A percentile compares a stretch with the other conserved stretches of the same genome.
Conservation (phyloP, 139 green algal genomes). For the Chlamydomonas schloesseri region DNA sequence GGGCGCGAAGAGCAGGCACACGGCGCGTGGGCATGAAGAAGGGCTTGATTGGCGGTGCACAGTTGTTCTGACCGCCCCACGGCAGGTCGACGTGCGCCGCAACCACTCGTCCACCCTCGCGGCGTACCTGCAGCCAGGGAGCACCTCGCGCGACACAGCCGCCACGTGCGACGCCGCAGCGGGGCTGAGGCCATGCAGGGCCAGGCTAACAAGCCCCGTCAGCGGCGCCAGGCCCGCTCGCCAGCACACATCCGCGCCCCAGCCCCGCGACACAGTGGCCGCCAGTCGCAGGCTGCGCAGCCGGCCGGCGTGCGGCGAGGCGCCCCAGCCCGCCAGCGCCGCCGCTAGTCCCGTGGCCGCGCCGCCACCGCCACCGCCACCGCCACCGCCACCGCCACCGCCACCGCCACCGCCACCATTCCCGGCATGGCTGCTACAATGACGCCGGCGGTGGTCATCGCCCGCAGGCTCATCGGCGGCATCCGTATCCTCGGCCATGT, state of each 20-base stretch:
- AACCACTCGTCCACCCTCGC: no score
- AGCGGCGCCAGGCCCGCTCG: not conserved
- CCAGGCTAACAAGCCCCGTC: not conserved
- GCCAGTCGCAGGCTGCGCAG: not conserved
- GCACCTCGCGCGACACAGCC: not conserved
- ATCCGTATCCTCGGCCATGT: no score
- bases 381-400: not conserved
- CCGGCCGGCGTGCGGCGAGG: not conserved
- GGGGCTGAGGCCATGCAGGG: not conserved
- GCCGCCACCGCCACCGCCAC: no score
- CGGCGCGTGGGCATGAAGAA: no score
- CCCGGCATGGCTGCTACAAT: no score
- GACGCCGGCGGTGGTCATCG: no score
- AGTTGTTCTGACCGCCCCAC: no score
- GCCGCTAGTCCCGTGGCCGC: not conserved
- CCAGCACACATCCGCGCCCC: not conserved
- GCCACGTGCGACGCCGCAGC: not conserved
- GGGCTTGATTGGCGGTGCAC: not conserved
- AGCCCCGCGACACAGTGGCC: no score
- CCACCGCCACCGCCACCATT: no score
- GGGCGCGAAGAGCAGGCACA: not conserved
- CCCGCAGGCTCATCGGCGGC: not conserved
- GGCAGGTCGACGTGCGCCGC: no score
- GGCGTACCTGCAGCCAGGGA: conserved; percentile 25
- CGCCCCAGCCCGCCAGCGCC: not conserved